Evolutionary conservation across 2,329 filamentous ascomycete species (phyloP), one percentile per base, ranked within the genome.

Genomic region (Hypocreales sp.): DNA sequence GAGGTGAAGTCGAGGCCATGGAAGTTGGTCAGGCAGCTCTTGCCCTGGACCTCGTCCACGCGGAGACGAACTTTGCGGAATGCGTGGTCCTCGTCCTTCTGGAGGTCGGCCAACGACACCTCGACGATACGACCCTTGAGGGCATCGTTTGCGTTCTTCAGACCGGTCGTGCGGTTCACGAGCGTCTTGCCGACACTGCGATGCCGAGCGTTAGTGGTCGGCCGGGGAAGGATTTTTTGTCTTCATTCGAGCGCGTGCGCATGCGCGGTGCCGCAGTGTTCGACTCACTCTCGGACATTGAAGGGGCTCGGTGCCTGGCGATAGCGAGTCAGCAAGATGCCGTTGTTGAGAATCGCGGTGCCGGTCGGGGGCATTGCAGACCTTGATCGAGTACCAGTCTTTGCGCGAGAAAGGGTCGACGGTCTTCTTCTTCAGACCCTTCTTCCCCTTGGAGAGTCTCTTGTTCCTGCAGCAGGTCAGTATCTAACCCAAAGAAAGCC

Each of bases 21-120:
- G 80, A 98, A 98, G 78, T 94, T 94, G 72, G 90, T 95, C 63
- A 98, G 68, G 71, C 90, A 95, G 79, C 93, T 95, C 78, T 94
- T 94, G 72, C 90, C 90, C 70, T 98, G 90, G 40, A 98, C 77
- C 68, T 98, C 90, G 56, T 98, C 90, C 51, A 95, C 82, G 45
- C 90, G 78, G 57, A 98, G 84, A 74, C 92, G 93, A 60, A 98
- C 72, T 75, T 98, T 98, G 68, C 90, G 87, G 81, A 95, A 98
- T 36, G 90, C 75, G 64, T 98, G 90, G 67, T 95, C 90, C 72
- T 98, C 90, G 59, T 98, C 90, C 69, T 94, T 95, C 70, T 98
- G 90, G 42, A 98, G 78, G 64, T 98, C 90, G 56, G 90, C 90
- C 53, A 98, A 79, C 42, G 87, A 95, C 46, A 95, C 87, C 72